phyloP scores from a whole-genome alignment of 306 rosid species.

The Quercus bicolor region DNA sequence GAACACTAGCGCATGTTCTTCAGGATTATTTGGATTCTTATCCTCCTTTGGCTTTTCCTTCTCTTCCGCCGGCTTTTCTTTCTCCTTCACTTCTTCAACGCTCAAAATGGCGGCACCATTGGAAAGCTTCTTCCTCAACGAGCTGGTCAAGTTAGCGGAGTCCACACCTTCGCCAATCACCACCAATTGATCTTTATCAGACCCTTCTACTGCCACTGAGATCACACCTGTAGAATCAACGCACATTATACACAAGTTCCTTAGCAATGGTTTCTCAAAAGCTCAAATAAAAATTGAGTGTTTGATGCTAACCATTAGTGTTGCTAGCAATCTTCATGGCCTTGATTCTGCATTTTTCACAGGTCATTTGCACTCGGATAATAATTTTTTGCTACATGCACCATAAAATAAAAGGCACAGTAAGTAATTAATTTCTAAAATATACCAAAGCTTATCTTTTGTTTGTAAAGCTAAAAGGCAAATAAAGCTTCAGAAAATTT shows the following conservation, averaged over 20 bases:
- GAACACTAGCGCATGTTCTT: too few relatives aligned
- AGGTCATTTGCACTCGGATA: conserved; percentile 14
- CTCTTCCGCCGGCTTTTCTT: not conserved
- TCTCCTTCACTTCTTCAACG: conserved; percentile 12
- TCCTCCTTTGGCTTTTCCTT: not conserved
- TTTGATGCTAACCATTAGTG: conserved; percentile 4
- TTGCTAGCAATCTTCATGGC: conserved; percentile 36
- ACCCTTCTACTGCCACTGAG: conserved; percentile 33
- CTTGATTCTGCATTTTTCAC: conserved; percentile 29
- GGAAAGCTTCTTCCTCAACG: conserved; percentile 16
- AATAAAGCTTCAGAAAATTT: not conserved
- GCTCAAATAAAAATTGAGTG: not conserved
- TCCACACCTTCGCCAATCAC: conserved; percentile 23
- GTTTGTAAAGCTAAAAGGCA: not conserved
- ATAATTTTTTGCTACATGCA: conserved; percentile 39
- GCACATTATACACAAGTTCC: not conserved
- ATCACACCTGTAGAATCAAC: conserved; percentile 27
- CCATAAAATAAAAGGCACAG: not conserved
- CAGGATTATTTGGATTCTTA: not conserved
- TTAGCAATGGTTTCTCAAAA: not conserved
- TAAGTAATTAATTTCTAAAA: not conserved
- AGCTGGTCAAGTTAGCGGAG: conserved; percentile 10
- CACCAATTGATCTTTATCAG: conserved; percentile 22
- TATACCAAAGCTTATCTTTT: not conserved
- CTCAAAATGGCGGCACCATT: not conserved